These are phyloP conservation scores for Dicorynia guianensis DNA, from an alignment of 306 rosid species.

Conservation along the genomic window DNA sequence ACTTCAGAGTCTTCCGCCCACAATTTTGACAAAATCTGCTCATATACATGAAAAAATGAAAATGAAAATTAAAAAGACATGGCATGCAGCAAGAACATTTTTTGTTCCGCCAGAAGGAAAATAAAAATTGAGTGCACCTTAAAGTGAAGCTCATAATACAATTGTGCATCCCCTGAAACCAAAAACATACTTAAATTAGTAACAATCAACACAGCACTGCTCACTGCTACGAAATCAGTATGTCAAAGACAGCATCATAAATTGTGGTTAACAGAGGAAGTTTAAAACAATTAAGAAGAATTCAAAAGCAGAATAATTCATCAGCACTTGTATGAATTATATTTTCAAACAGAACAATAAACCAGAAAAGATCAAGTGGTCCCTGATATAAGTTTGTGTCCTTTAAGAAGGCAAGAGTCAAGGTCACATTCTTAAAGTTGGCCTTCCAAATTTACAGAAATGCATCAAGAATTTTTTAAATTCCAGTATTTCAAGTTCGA, in stretches of 20 bases:
- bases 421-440: not conserved
- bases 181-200: slow-evolving; percentile 38
- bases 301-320: slow-evolving; percentile 21
- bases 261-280: not conserved
- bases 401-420: not conserved
- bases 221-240: not conserved
- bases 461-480: not conserved
- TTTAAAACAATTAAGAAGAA: slow-evolving; percentile 1
- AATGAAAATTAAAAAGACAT: slow-evolving; percentile 6
- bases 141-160: slow-evolving; percentile 63
- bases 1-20: slow-evolving; percentile 56
- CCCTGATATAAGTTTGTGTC: not conserved
- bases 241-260: not conserved
- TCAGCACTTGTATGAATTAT: not conserved
- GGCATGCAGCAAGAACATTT: slow-evolving; percentile 12
- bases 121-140: slow-evolving; percentile 56
- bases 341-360: slow-evolving; percentile 22
- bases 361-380: not conserved
- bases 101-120: slow-evolving; percentile 24
- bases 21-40: slow-evolving; percentile 60
- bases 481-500: not conserved
- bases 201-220: slow-evolving; percentile 14
- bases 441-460: not conserved
- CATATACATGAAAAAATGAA: slow-evolving; percentile 35
- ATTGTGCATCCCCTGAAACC: slow-evolving; percentile 91